phyloP scores from a whole-genome alignment of 345 rosid genomes.

The Anacardium occidentale region DNA sequence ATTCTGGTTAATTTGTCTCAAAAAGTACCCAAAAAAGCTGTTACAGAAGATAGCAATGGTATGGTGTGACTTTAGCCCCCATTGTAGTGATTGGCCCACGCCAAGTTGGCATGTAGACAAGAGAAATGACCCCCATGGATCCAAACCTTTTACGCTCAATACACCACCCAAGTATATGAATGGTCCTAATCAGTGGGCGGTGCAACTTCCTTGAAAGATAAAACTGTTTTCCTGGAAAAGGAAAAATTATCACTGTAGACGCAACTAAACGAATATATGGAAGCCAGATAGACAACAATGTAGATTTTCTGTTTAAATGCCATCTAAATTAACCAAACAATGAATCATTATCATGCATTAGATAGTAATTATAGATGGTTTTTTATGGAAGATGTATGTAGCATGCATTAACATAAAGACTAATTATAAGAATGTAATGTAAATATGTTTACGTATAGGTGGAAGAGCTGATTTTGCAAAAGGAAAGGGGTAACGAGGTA shows the following conservation, averaged over 20 bases:
- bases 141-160: not conserved
- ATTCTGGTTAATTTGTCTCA: not conserved
- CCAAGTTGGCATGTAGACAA: not conserved
- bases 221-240: not conserved
- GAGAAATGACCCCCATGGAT: not conserved
- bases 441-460: not conserved
- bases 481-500: slow-evolving; percentile 33
- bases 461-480: slow-evolving; percentile 15
- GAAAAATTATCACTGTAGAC: not conserved
- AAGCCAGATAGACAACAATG: not conserved
- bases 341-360: not conserved
- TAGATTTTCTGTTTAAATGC: slow-evolving; percentile 15
- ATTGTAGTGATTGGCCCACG: slow-evolving; percentile 1
- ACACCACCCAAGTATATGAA: not conserved
- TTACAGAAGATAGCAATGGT: slow-evolving; percentile 6
- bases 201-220: not conserved
- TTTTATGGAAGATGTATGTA: too few species aligned
- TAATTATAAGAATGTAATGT: not conserved
- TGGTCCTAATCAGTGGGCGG: not conserved
- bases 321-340: slow-evolving; percentile 9
- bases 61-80: slow-evolving; percentile 16
- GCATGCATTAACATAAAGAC: not conserved
- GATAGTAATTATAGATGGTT: too few species aligned
- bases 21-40: slow-evolving; percentile 18
- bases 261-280: not conserved